Base-by-base conservation (phyloP, 176 grass and related monocot genomes). In the Chloris gayana region DNA sequence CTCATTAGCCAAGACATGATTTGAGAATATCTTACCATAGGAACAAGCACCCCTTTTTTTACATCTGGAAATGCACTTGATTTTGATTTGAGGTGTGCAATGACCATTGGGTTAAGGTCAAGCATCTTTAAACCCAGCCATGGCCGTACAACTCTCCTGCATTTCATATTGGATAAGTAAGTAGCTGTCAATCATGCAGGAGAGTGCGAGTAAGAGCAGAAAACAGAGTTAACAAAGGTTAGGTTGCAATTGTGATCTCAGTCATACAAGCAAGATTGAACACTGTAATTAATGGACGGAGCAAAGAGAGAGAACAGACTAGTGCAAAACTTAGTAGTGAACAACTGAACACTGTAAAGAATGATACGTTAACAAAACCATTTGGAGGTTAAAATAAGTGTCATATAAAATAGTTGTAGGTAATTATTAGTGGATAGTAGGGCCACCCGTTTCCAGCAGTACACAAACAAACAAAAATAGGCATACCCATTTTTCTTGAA, bases 41-140 rank as follows among this genome's bases (percentile, higher is more conserved):
- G 71, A 85, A 98, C 92, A 75, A 98, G 83, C 54, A 97, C 81
- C 37, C 88, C 88, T 88, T 78, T 86, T n/a, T 32, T 83, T 70
- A 98, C 69, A 87, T 91, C 81, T 78, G 92, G 88, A 91, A 94
- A 98, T 60, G 74, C 82, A 71, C 38, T 50, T 87, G 85, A 82
- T 80, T 80, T 98, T 88, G 87, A 86, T 94, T 94, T 93, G 57
- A 94, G 86, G 54, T 98, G 88, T 68, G 81, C 67, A 87, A 94
- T 82, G 73, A 75, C 75, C 90, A 85, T 87, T 74, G 82, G 83
- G 38, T 94, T 91, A 65, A 98, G 90, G 78, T 93, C 88, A 64
- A 93, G 77, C 92, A 93, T 98, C n/a, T 87, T 93, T 70, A 95
- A 74, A 65, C 95, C 95, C 83, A 94, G 87, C 90, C 95, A 98